A percentile compares a stretch with the other conserved stretches of the same genome.
phyloP scores from a whole-genome alignment of 2,329 filamentous ascomycete species.

The Paraconiothyrium brasiliense region DNA sequence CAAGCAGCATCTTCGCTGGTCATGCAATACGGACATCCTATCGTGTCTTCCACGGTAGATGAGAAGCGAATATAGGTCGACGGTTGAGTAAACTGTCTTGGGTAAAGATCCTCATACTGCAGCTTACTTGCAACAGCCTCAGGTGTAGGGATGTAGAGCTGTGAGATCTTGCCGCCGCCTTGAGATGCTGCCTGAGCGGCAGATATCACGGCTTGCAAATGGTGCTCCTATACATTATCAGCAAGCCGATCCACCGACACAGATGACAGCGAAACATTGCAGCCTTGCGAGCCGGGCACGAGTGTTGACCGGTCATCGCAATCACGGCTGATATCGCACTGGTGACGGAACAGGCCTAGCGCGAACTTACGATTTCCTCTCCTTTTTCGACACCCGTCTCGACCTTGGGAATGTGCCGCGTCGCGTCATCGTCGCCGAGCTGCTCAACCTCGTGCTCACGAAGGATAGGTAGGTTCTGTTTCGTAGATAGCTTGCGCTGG shows the following conservation, averaged over 20 bases:
- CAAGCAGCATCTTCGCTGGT: conserved; percentile 88
- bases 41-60: conserved; percentile 95
- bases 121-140: conserved; percentile 70
- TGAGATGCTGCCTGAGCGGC: conserved; percentile 65
- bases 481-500: conserved; percentile 91
- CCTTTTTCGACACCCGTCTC: conserved; percentile 96
- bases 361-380: conserved; percentile 89
- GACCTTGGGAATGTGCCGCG: conserved; percentile 83
- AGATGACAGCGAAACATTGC: conserved; percentile 9
- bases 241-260: conserved; percentile 16
- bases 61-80: conserved; percentile 97
- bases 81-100: conserved; percentile 80
- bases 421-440: conserved; percentile 82
- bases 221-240: conserved; percentile 76
- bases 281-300: conserved; percentile 14
- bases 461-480: conserved; percentile 86
- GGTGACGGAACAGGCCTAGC: conserved; percentile 43
- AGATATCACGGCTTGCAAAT: conserved; percentile 86
- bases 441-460: conserved; percentile 91
- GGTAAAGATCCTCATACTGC: conserved; percentile 90
- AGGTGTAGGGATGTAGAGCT: conserved; percentile 73
- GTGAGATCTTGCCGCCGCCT: conserved; percentile 67
- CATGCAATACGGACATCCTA: conserved; percentile 93
- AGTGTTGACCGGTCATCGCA: conserved; percentile 7
- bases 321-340: conserved; percentile 18